A percentile compares a stretch with the other conserved stretches of the same genome.
phyloP scores from a whole-genome alignment of 495 filamentous ascomycete species.

The Penicillium mononematosum region DNA sequence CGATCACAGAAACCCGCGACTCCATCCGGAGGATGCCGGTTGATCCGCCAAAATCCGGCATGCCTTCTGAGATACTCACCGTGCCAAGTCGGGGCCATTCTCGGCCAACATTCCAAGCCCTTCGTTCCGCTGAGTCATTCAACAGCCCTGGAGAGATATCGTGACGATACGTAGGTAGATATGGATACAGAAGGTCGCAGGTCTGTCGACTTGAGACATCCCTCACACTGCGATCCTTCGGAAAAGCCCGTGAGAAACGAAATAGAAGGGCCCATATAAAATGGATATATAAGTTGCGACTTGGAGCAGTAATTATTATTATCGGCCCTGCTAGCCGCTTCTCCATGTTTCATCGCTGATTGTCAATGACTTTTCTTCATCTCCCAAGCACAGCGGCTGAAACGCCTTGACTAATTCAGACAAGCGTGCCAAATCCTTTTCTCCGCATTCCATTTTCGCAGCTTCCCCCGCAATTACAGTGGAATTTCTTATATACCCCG shows the following conservation, averaged over 20 bases:
- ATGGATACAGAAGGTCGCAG: no score
- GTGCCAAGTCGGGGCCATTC: constrained; percentile 7
- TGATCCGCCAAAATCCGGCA: background rate
- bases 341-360: background rate
- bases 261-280: no score
- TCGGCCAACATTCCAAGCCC: background rate
- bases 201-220: no score
- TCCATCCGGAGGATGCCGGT: no score
- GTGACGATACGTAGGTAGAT: no score
- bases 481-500: background rate
- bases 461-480: background rate
- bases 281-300: no score
- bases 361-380: background rate
- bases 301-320: background rate
- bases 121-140: background rate
- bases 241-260: no score
- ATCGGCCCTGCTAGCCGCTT: background rate
- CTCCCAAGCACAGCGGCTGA: background rate
- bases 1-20: no score
- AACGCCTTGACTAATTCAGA: constrained; percentile 14
- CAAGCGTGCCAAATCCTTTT: background rate
- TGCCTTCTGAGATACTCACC: constrained; percentile 1
- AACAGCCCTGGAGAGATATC: no score
- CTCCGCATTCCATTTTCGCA: background rate
- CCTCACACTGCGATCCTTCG: no score